phyloP scores from a whole-genome alignment of 352 stramenopile genomes.

The Pythium grandisporangium region DNA sequence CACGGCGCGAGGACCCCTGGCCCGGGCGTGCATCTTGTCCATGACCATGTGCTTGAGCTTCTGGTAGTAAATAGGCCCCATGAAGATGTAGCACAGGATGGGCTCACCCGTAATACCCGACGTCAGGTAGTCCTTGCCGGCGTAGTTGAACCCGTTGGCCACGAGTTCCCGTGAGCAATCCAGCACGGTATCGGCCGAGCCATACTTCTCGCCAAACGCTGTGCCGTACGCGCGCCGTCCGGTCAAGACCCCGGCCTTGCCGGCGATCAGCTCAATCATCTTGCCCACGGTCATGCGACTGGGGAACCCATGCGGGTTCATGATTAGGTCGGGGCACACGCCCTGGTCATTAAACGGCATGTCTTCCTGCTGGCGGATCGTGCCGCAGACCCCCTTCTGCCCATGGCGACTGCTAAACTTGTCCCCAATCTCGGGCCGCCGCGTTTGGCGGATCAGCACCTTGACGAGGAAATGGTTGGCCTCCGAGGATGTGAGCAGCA shows the following conservation, averaged over 20 bases:
- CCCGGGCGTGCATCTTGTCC: constrained; percentile 99
- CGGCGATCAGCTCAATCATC: constrained; percentile 98
- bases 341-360: constrained; percentile 99
- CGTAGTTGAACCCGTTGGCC: constrained; percentile 97
- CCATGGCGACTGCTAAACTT: constrained; percentile 99
- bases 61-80: constrained; percentile 99
- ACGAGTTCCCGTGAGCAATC: constrained; percentile 93
- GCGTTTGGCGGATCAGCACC: constrained; percentile 93
- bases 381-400: constrained; percentile 99
- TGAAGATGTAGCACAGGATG: constrained; percentile 99
- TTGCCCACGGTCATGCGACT: constrained; percentile 99
- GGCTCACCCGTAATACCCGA: constrained; percentile 94
- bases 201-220: constrained; percentile 98
- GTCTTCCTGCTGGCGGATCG: constrained; percentile 94
- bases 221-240: constrained; percentile 97
- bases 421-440: constrained; percentile 98
- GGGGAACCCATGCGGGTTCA: constrained; percentile 99
- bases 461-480: constrained; percentile 98
- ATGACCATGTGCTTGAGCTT: constrained; percentile 99
- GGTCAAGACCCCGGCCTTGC: constrained; percentile 96
- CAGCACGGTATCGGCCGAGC: constrained; percentile 90
- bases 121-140: constrained; percentile 97
- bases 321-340: constrained; percentile 98
- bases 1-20: constrained; percentile 90
- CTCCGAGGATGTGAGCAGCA: constrained; percentile 97